Evolutionary conservation across 495 filamentous ascomycete species (phyloP), one percentile per base, ranked within the genome.

Genomic region (Endocarpon pusillum): DNA sequence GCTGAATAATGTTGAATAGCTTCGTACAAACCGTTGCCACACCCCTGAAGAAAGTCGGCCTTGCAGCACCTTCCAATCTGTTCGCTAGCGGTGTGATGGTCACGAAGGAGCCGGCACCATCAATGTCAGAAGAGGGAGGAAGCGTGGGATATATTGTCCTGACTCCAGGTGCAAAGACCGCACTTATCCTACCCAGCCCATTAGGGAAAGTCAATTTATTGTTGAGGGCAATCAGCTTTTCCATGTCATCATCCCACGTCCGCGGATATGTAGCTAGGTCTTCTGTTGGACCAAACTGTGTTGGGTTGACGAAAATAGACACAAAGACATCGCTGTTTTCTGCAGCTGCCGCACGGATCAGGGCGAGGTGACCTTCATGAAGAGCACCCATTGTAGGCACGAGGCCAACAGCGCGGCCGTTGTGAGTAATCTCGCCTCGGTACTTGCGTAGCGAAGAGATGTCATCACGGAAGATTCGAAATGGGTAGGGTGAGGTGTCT

Each of bases 11-110:
- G 48, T 94, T 96, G 57, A 97, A 89, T 16, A 97, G 58, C 64
- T 97, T 97, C 76, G 84, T 87, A 57, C 84, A 93, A 8, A 97
- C 78, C 8, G 91, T 96, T 18, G 89, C 87, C 17, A 97, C 89
- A 3, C 89, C 89, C 16, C 91, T 62, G 52, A 97, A 96, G 56
- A 97, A 97, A 10, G 91, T 86, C 3, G 89, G 89, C n/a, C 89
- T 61, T 5, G 74, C 79, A 4, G 67, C 66, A 10, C 89, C 89
- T 55, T 97, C 89, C 3, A 96, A 62, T 28, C 81, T 66, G 32
- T 69, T 71, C 5, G 72, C 71, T 2, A 96, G 55, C 0, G 91
- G 91, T 2, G 81, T 87, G 38, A 96, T 79, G 1, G 72, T 86
- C n/a, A 97, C 81, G 44, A 97, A 97, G 5, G 81, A 86, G 3